These are phyloP conservation scores for Epichloe hybrida DNA, from an alignment of 2,329 filamentous ascomycete species.

Conservation along the genomic window DNA sequence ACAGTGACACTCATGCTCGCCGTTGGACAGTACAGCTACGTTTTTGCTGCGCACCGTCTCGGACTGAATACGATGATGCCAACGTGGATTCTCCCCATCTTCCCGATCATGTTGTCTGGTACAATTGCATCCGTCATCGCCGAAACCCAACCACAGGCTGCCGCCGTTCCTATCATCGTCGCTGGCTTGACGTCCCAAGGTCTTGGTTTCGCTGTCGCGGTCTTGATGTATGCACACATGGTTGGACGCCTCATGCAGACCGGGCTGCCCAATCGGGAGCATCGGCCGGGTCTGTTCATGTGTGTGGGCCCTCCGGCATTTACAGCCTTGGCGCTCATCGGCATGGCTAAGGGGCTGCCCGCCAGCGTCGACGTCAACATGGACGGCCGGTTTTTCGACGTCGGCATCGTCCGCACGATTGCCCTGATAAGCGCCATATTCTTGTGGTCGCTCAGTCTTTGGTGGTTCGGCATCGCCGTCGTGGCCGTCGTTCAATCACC, in stretches of 20 bases:
- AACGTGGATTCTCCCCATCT: slow-evolving; percentile 61
- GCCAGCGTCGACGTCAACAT: slow-evolving; percentile 28
- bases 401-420: slow-evolving; percentile 30
- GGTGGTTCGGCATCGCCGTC: slow-evolving; percentile 38
- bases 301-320: slow-evolving; percentile 63
- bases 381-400: slow-evolving; percentile 28
- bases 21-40: slow-evolving; percentile 51
- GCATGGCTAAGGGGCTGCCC: slow-evolving; percentile 40
- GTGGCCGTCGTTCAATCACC: slow-evolving; percentile 21
- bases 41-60: slow-evolving; percentile 48
- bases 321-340: slow-evolving; percentile 55
- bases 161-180: slow-evolving; percentile 48
- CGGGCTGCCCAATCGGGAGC: slow-evolving; percentile 44
- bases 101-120: slow-evolving; percentile 59
- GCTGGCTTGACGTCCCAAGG: slow-evolving; percentile 58
- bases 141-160: slow-evolving; percentile 40
- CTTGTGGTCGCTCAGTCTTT: slow-evolving; percentile 49
- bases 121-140: slow-evolving; percentile 57
- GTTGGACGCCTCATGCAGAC: slow-evolving; percentile 57
- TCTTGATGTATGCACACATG: slow-evolving; percentile 62
- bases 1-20: slow-evolving; percentile 44
- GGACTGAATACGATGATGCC: slow-evolving; percentile 57
- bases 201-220: slow-evolving; percentile 52
- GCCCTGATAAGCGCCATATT: slow-evolving; percentile 38
- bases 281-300: slow-evolving; percentile 60